Percentiles rank a stretch among this genome's conserved stretches.
phyloP scores from a whole-genome alignment of 371 early-diverging fungal genomes.

The Mucor piriformis region DNA sequence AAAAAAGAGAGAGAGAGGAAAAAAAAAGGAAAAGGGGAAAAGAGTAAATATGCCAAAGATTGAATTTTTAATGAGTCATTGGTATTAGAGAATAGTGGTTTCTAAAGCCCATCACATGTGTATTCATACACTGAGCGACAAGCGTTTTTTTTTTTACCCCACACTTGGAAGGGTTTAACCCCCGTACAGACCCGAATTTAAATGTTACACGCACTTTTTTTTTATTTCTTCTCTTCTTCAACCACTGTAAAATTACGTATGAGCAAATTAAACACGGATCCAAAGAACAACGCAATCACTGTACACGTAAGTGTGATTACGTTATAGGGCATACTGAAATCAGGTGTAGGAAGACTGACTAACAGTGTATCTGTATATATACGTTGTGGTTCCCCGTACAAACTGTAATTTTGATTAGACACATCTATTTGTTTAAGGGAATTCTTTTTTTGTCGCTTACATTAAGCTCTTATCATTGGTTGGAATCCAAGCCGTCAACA shows the following conservation, averaged over 20 bases:
- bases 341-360: conserved; percentile 91
- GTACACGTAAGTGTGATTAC: conserved; percentile 97
- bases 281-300: conserved; percentile 93
- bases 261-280: conserved; percentile 85
- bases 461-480: conserved; percentile 9
- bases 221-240: background rate
- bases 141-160: conserved; percentile 18
- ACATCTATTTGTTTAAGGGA: too few species aligned
- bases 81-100: conserved; percentile 1
- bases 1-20: conserved; percentile 1
- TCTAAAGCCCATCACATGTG: conserved; percentile 15
- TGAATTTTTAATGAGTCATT: conserved; percentile 19
- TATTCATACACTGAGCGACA: conserved; percentile 4
- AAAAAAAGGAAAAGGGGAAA: background rate
- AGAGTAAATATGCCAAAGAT: background rate
- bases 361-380: conserved; percentile 85
- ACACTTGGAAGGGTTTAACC: conserved; percentile 12
- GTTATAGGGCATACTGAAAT: conserved; percentile 98
- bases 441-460: background rate
- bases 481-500: conserved; percentile 39
- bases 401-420: background rate
- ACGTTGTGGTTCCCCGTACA: conserved; percentile 41
- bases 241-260: conserved; percentile 65
- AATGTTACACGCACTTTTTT: conserved; percentile 11
- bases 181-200: conserved; percentile 21